phyloP scores from a whole-genome alignment of 345 rosid genomes.

The Bruguiera parviflora region DNA sequence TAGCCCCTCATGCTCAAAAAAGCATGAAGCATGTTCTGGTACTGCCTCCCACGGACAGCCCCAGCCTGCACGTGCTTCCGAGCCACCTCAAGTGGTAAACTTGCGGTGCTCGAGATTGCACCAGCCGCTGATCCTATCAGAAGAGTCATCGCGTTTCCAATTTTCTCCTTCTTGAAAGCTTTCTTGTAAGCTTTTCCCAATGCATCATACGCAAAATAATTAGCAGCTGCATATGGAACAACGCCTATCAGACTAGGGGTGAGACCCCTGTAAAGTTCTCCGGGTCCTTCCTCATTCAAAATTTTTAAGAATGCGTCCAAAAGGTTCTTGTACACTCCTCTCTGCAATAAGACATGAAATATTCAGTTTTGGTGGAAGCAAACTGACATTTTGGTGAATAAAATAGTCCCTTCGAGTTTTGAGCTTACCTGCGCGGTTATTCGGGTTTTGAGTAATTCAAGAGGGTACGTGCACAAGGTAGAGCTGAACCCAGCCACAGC shows the following conservation, averaged over 20 bases:
- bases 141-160: slow-evolving; percentile 21
- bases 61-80: slow-evolving; percentile 32
- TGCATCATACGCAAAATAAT: slow-evolving; percentile 26
- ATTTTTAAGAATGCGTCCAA: slow-evolving; percentile 21
- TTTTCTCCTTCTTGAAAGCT: slow-evolving; percentile 20
- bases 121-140: slow-evolving; percentile 32
- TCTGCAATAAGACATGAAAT: slow-evolving; percentile 13
- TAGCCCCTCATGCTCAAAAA: slow-evolving; percentile 18
- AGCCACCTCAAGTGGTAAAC: slow-evolving; percentile 29
- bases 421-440: slow-evolving; percentile 68
- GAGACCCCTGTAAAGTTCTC: slow-evolving; percentile 27
- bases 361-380: neutral
- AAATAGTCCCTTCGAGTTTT: neutral
- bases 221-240: slow-evolving; percentile 25
- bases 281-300: slow-evolving; percentile 21
- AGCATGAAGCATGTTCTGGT: slow-evolving; percentile 28
- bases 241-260: slow-evolving; percentile 30
- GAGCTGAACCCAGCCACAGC: slow-evolving; percentile 94
- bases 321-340: slow-evolving; percentile 26
- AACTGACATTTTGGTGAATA: neutral
- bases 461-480: slow-evolving; percentile 83
- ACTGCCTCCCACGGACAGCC: slow-evolving; percentile 25
- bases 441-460: slow-evolving; percentile 83
- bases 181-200: slow-evolving; percentile 25
- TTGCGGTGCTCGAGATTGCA: slow-evolving; percentile 26